Evolutionary conservation across 129 eudicot genomes (phyloP).

Genomic region (Glebionis coronaria): DNA sequence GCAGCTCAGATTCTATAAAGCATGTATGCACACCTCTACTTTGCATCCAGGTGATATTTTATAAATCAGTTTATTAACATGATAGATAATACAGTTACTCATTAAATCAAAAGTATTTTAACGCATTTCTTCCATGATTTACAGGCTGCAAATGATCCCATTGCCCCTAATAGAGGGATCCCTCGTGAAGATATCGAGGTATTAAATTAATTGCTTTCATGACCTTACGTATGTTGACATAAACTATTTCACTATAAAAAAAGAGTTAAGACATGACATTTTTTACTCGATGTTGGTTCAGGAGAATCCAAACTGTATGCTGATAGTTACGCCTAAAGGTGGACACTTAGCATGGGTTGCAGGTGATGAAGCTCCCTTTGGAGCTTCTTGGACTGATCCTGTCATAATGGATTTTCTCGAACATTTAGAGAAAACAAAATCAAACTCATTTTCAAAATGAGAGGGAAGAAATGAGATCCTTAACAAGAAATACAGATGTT

Average conservation of each 20-base stretch:
- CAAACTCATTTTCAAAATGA: constrained; percentile 17
- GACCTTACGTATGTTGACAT: too few species aligned
- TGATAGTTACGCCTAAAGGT: constrained; percentile 92
- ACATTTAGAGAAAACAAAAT: constrained; percentile 41
- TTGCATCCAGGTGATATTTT: constrained; percentile 71
- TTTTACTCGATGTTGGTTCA: constrained; percentile 28
- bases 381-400: constrained; percentile 97
- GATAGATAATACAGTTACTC: background rate
- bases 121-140: constrained; percentile 15
- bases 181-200: constrained; percentile 81
- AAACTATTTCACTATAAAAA: background rate
- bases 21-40: constrained; percentile 76
- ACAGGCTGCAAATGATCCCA: constrained; percentile 97
- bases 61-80: background rate
- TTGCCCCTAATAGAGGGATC: constrained; percentile 91
- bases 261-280: background rate
- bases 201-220: background rate
- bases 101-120: background rate
- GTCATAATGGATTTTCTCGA: constrained; percentile 88
- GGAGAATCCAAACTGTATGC: constrained; percentile 73
- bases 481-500: background rate
- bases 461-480: constrained; percentile 5
- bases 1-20: constrained; percentile 74
- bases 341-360: constrained; percentile 98
- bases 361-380: constrained; percentile 74